Evolutionary conservation across 257 asterid genomes (phyloP).

Genomic region (Nicotiana obtusifolia): DNA sequence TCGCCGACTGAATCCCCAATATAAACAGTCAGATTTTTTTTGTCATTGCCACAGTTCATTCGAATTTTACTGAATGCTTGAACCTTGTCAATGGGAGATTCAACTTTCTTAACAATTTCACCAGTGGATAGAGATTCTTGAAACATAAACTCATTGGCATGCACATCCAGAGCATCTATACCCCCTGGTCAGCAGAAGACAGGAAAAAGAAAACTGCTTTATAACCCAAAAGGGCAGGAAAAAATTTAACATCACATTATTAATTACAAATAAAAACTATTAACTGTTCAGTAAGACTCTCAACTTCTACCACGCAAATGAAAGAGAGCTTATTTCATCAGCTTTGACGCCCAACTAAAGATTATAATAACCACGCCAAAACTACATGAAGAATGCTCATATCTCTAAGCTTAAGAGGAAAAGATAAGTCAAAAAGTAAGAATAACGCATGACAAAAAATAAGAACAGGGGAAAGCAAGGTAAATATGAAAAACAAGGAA

Average conservation of each 20-base stretch:
- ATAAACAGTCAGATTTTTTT: constrained; percentile 51
- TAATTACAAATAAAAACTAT: neutral
- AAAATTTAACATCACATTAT: neutral
- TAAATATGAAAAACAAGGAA: neutral
- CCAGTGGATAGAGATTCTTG: constrained; percentile 71
- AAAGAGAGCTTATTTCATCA: neutral
- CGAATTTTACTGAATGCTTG: constrained; percentile 54
- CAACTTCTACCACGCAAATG: neutral
- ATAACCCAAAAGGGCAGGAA: neutral
- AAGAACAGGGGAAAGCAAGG: neutral
- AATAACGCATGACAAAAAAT: neutral
- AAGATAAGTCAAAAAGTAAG: neutral
- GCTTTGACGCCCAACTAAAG: neutral
- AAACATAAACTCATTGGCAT: constrained; percentile 73
- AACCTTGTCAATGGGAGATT: constrained; percentile 80
- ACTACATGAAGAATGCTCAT: neutral
- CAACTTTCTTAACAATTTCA: constrained; percentile 52
- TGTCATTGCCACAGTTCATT: constrained; percentile 34
- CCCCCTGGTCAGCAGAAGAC: constrained; percentile 49
- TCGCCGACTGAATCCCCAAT: constrained; percentile 97
- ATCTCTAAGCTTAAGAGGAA: neutral
- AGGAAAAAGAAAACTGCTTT: neutral
- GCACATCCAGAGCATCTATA: constrained; percentile 41
- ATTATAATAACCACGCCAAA: neutral
- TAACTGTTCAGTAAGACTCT: neutral